These are phyloP conservation scores for Aspergillaceae sp. DNA, from an alignment of 2,329 filamentous ascomycete species.

Conservation along the genomic window DNA sequence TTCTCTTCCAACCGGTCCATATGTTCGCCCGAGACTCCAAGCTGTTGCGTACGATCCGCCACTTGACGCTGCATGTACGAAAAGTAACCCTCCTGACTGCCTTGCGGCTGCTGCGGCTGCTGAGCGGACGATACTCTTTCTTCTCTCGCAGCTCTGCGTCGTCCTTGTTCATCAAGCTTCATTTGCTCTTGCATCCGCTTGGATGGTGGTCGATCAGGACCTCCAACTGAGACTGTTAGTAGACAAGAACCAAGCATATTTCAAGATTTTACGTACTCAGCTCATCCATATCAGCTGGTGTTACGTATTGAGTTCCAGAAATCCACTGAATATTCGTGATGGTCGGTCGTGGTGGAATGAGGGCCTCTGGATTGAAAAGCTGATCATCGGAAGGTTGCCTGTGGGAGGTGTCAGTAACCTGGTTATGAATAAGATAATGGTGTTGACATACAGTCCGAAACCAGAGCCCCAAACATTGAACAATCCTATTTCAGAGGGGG, in stretches of 20 bases:
- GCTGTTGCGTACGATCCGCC: slow-evolving; percentile 80
- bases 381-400: slow-evolving; percentile 54
- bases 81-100: slow-evolving; percentile 57
- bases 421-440: not conserved
- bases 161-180: slow-evolving; percentile 61
- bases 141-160: slow-evolving; percentile 29
- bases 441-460: slow-evolving; percentile 48
- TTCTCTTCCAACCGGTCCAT: slow-evolving; percentile 76
- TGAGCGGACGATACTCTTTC: slow-evolving; percentile 24
- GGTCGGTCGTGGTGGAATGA: slow-evolving; percentile 71
- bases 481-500: slow-evolving; percentile 74
- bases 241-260: not conserved
- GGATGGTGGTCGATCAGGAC: slow-evolving; percentile 75
- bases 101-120: slow-evolving; percentile 10
- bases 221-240: slow-evolving; percentile 53
- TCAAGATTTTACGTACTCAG: slow-evolving; percentile 45
- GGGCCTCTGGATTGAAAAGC: slow-evolving; percentile 67
- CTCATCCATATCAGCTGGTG: slow-evolving; percentile 76
- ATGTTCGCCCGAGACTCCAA: slow-evolving; percentile 72
- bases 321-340: slow-evolving; percentile 98
- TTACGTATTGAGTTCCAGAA: slow-evolving; percentile 84
- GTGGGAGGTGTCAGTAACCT: slow-evolving; percentile 11
- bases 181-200: slow-evolving; percentile 80
- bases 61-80: slow-evolving; percentile 80
- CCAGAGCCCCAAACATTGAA: slow-evolving; percentile 79